Evolutionary conservation across 495 filamentous ascomycete species (phyloP), one percentile per base, ranked within the genome.

Genomic region (Penicillium cosmopolitanum): DNA sequence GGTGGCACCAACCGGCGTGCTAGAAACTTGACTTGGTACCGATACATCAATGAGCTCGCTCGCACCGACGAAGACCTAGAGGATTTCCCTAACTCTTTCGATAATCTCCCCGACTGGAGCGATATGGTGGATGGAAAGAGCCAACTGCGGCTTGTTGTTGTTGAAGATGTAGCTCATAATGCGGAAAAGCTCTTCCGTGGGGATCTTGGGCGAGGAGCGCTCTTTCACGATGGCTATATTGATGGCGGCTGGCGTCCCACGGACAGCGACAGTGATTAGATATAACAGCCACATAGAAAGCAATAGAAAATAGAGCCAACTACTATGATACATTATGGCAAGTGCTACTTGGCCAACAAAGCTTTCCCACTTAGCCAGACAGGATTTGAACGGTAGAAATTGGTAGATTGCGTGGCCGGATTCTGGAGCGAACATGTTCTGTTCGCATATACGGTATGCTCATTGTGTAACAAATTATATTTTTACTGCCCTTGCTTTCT

Each of bases 11-110:
- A 63, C 28, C 55, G 60, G 11, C 60, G 60, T 51, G 21, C 55
- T 34, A 51, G 60, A 33, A 63, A 63, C 50, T 51, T 63, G 60
- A 55, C 58, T 47, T 63, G 60, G 60, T 63, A 36, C 44, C 60
- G 55, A 12, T 63, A 63, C 42, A 57, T 63, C 60, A 63, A 63
- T 50, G 43, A 50, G 42, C 60, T 63, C 15, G 60, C 55, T 51
- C 50, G 55, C 33, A 63, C 60, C n/a, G 43, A 63, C 34, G 60
- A 63, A 51, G 55, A 63, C 43, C 50, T 63, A 19, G 51, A 55
- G 2, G 60, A 55, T 9, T 63, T 63, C 34, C 60, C 60, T 55
- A 55, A 55, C 36, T 50, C 50, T 35, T 63, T 57, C 25, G 40
- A 57, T 8, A 25, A 58, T 55, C 43, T 63, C 34, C 60, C 60